Conservation (phyloP, 345 rosid species). For the Isatis tinctoria region DNA sequence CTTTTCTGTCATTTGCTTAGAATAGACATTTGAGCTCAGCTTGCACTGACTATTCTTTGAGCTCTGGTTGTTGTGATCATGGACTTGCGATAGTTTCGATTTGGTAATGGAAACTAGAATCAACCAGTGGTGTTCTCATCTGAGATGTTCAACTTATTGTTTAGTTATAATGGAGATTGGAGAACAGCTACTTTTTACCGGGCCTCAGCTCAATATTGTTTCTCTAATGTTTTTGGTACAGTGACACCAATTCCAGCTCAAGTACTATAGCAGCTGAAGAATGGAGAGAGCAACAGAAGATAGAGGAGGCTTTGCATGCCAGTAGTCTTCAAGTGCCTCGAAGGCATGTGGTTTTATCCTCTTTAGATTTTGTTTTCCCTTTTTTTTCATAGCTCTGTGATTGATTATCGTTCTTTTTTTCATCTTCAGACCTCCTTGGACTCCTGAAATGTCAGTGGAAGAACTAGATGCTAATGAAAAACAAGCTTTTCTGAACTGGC, state of each 20-base stretch:
- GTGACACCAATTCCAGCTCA: slow-evolving; percentile 56
- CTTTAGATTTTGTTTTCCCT: neutral
- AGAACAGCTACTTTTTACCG: neutral
- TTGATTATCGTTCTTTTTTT: neutral
- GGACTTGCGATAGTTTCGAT: neutral
- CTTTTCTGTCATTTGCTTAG: neutral
- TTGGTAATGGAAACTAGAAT: neutral
- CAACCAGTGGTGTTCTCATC: neutral
- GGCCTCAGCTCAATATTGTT: no score
- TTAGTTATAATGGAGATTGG: no score
- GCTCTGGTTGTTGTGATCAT: neutral
- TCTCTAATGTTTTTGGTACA: slow-evolving; percentile 20
- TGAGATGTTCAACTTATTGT: no score
- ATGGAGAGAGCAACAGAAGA: slow-evolving; percentile 59
- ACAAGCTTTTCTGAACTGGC: slow-evolving; percentile 77
- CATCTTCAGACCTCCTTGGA: slow-evolving; percentile 69
- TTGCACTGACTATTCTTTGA: neutral
- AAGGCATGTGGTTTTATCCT: slow-evolving; percentile 36
- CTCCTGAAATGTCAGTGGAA: slow-evolving; percentile 63
- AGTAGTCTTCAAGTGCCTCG: slow-evolving; percentile 64
- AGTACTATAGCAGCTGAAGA: slow-evolving; percentile 55
- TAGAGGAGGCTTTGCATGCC: slow-evolving; percentile 73
- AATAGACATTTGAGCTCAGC: neutral
- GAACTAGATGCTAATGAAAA: slow-evolving; percentile 71
- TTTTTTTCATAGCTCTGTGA: neutral